Conservation (phyloP, 2,329 filamentous ascomycete genomes). For the Penicillium sp. region DNA sequence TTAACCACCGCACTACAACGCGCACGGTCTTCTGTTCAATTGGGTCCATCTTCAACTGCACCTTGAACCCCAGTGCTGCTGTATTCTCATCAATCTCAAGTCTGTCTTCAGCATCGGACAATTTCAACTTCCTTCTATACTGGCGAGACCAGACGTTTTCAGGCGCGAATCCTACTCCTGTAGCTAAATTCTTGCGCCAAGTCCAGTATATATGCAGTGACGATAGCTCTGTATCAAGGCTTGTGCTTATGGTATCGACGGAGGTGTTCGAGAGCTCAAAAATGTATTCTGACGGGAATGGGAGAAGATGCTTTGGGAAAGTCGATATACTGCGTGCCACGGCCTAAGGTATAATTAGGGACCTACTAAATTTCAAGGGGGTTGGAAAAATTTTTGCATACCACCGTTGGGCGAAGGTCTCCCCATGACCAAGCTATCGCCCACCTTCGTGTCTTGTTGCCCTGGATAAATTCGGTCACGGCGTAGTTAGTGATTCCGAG, state of each 20-base stretch:
- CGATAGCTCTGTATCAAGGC: slow-evolving; percentile 55
- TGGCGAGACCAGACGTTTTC: slow-evolving; percentile 80
- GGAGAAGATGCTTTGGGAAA: slow-evolving; percentile 57
- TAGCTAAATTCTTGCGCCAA: slow-evolving; percentile 61
- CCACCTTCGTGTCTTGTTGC: slow-evolving; percentile 81
- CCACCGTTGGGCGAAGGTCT: slow-evolving; percentile 65
- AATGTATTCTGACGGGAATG: slow-evolving; percentile 56
- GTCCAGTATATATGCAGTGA: slow-evolving; percentile 67
- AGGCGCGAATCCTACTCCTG: slow-evolving; percentile 65
- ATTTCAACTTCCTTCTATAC: slow-evolving; percentile 64
- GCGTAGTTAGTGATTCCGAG: slow-evolving; percentile 75
- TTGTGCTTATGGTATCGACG: slow-evolving; percentile 40
- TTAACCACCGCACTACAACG: slow-evolving; percentile 70
- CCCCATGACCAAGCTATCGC: slow-evolving; percentile 86
- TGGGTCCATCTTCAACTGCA: slow-evolving; percentile 52
- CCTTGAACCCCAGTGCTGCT: slow-evolving; percentile 63
- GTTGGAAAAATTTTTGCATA: slow-evolving; percentile 27
- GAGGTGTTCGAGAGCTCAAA: slow-evolving; percentile 44
- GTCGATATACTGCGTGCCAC: slow-evolving; percentile 47
- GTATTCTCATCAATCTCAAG: slow-evolving; percentile 41
- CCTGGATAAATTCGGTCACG: slow-evolving; percentile 78
- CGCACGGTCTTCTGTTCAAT: slow-evolving; percentile 48
- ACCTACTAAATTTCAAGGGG: not conserved
- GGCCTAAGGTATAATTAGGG: slow-evolving; percentile 24
- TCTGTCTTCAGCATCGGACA: slow-evolving; percentile 31